Evolutionary conservation across 1,139 yeast species (phyloP).

Genomic region (Kodamaea alishanica): DNA sequence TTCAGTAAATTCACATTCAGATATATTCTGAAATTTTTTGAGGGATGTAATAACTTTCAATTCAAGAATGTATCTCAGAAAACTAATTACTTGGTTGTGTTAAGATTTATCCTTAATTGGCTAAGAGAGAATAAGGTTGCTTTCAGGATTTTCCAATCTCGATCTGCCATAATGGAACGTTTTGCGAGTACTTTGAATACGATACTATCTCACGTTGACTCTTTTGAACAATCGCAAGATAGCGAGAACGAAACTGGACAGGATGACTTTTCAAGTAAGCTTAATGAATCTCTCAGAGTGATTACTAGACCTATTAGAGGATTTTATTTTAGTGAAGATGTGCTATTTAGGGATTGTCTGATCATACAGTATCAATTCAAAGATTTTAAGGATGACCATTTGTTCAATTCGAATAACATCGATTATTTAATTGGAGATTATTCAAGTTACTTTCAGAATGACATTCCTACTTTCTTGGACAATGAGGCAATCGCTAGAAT

Average conservation of each 20-base stretch:
- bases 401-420: slow-evolving; percentile 30
- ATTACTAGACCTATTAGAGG: slow-evolving; percentile 36
- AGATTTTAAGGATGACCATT: slow-evolving; percentile 56
- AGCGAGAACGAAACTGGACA: slow-evolving; percentile 2
- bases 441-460: slow-evolving; percentile 14
- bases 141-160: slow-evolving; percentile 34
- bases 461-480: slow-evolving; percentile 29
- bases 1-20: slow-evolving; percentile 24
- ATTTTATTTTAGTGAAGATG: slow-evolving; percentile 62
- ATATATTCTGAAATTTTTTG: slow-evolving; percentile 35
- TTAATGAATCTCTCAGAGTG: slow-evolving; percentile 10
- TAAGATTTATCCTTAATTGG: slow-evolving; percentile 56
- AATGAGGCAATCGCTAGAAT: slow-evolving; percentile 13
- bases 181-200: slow-evolving; percentile 32
- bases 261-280: slow-evolving; percentile 4
- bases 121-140: slow-evolving; percentile 44
- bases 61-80: slow-evolving; percentile 16
- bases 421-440: slow-evolving; percentile 35
- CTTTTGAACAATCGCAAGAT: slow-evolving; percentile 2
- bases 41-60: slow-evolving; percentile 17
- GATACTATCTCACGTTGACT: slow-evolving; percentile 15
- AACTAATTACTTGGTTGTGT: slow-evolving; percentile 19
- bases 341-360: slow-evolving; percentile 54
- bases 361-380: slow-evolving; percentile 51
- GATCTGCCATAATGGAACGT: slow-evolving; percentile 25